Percentiles rank a stretch among this genome's conserved stretches.
Conservation (phyloP, 208 protist genomes). For the Naegleria lovaniensis region DNA sequence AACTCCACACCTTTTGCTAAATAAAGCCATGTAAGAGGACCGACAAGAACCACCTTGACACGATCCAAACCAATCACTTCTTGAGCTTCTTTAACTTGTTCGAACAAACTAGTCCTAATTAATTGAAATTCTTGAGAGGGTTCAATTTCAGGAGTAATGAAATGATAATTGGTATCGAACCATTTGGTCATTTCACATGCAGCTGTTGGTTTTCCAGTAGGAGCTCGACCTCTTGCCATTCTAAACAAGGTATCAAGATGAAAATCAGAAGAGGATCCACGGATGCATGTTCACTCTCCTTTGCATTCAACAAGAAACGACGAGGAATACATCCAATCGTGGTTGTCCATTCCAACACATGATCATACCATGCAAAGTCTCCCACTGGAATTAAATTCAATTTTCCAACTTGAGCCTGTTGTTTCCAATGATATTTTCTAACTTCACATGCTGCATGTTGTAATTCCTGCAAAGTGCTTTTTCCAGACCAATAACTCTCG, state of each 20-base stretch:
- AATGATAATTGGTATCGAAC: slow-evolving; percentile 87
- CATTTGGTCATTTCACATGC: slow-evolving; percentile 80
- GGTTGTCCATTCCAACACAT: slow-evolving; percentile 61
- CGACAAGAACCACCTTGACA: slow-evolving; percentile 64
- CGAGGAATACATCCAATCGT: slow-evolving; percentile 65
- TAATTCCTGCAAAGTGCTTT: slow-evolving; percentile 39
- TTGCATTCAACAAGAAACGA: slow-evolving; percentile 38
- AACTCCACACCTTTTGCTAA: slow-evolving; percentile 61
- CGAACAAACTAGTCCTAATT: slow-evolving; percentile 24
- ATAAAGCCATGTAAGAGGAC: slow-evolving; percentile 65
- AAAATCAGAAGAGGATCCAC: too few relatives aligned
- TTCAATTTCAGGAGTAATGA: slow-evolving; percentile 77
- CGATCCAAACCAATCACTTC: slow-evolving; percentile 40
- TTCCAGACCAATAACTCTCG: slow-evolving; percentile 71
- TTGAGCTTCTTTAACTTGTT: slow-evolving; percentile 55
- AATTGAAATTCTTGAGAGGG: slow-evolving; percentile 36
- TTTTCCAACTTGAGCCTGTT: slow-evolving; percentile 42
- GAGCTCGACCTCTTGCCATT: slow-evolving; percentile 62
- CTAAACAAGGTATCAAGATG: slow-evolving; percentile 67
- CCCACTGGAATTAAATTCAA: slow-evolving; percentile 58
- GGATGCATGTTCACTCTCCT: background rate
- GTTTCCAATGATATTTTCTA: slow-evolving; percentile 15
- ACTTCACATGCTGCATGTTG: slow-evolving; percentile 47
- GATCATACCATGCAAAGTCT: slow-evolving; percentile 71
- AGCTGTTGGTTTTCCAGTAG: slow-evolving; percentile 39